Base-by-base conservation (phyloP, 495 filamentous ascomycete species). In the Podospora pseudocomata region DNA sequence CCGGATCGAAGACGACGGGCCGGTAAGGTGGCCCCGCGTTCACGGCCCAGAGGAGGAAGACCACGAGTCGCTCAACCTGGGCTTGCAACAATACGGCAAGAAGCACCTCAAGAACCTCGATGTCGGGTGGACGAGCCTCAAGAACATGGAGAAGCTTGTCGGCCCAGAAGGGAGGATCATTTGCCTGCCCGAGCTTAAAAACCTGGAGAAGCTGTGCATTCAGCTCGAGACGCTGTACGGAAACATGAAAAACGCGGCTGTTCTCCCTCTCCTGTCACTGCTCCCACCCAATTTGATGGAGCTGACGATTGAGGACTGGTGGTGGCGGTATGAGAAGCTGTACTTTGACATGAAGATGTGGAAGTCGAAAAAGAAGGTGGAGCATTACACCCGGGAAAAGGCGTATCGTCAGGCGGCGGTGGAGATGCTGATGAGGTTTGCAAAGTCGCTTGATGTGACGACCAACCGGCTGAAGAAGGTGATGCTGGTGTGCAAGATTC, bases 261-360 rank as follows among this genome's bases (percentile, higher is more conserved):
- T 54, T 5, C 69, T 61, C n/a, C 71, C 68, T 20, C 66, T 78
- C 2, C 62, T 66, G 13, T 72, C 72, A 1, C 63, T 78, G 9
- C 71, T 78, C 7, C 76, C 76, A 57, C 72, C 74, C 4, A 75
- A 73, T 49, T 71, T 78, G 18, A 71, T 76, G 26, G 74, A 76
- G 64, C 66, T 78, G 6, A 70, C 72, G 1, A 70, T 78, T 20
- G 75, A 77, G 49, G 76, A 78, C 65, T 78, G 71, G 72, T 77
- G 76, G 76, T 78, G 75, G 75, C 49, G 53, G 56, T 71, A 71
- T 65, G 57, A 64, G 5, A 27, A 65, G 7, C 62, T 60, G 30
- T 69, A 64, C 65, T 60, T 70, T 18, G 49, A 26, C 0, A 69
- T 77, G 62, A 66, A 69, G 0, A 39, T 65, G 26, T 76, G 75